These are phyloP conservation scores for Agastache rugosa DNA, from an alignment of 257 asterid genomes.

Conservation along the genomic window DNA sequence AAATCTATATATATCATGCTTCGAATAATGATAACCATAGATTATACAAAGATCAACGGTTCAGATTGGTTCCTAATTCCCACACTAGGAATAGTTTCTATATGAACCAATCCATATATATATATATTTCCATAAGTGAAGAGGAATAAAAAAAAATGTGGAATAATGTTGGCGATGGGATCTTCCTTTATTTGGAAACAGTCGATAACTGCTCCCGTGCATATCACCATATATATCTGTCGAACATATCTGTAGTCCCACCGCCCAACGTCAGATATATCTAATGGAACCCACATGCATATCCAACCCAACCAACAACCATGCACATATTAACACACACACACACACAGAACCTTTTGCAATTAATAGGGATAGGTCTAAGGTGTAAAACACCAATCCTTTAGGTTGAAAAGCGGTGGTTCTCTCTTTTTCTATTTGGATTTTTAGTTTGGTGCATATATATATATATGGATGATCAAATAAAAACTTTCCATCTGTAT, in stretches of 20 bases:
- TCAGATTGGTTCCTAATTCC: too few species aligned
- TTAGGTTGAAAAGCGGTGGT: not conserved
- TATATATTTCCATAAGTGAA: not conserved
- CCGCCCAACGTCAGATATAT: slow-evolving; percentile 33
- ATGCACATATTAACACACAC: too few species aligned
- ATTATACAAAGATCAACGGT: too few species aligned
- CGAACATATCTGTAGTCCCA: slow-evolving; percentile 24
- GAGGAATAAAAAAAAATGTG: not conserved
- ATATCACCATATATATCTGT: slow-evolving; percentile 33
- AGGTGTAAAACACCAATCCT: not conserved
- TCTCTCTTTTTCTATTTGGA: not conserved
- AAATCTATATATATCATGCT: too few species aligned
- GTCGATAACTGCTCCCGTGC: slow-evolving; percentile 15
- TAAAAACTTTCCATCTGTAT: too few species aligned
- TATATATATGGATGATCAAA: too few species aligned
- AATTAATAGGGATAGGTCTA: not conserved
- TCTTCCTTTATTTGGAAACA: not conserved
- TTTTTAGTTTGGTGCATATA: too few species aligned
- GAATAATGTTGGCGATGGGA: not conserved
- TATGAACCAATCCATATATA: too few species aligned
- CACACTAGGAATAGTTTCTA: too few species aligned
- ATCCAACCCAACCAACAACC: too few species aligned
- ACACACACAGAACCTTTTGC: not conserved
- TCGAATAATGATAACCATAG: too few species aligned
- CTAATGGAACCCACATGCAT: slow-evolving; percentile 41